phyloP scores from a whole-genome alignment of 202 grass and related monocot genomes.

The Carex arenaria region DNA sequence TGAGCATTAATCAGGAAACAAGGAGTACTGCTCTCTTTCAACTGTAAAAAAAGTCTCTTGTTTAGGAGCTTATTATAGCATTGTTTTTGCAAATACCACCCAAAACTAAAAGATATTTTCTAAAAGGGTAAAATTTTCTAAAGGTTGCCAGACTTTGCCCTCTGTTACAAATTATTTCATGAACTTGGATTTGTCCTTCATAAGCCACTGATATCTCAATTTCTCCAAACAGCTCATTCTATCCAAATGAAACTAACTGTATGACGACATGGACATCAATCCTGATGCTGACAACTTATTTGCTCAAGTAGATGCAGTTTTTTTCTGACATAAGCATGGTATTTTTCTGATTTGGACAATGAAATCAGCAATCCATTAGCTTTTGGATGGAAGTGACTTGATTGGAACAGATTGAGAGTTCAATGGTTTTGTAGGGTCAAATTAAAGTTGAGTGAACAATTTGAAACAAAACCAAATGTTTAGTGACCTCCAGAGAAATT shows the following conservation, averaged over 20 bases:
- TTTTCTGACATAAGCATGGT: not conserved
- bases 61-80: not conserved
- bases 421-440: not conserved
- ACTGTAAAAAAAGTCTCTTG: constrained; percentile 38
- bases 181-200: not conserved
- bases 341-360: not conserved
- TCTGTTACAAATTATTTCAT: not conserved
- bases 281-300: not conserved
- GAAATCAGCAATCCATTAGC: not conserved
- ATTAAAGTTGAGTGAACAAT: not conserved
- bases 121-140: not conserved
- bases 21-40: constrained; percentile 57
- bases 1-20: constrained; percentile 76
- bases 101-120: not conserved
- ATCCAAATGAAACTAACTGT: not conserved
- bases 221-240: not conserved
- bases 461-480: not conserved
- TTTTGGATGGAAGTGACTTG: not conserved
- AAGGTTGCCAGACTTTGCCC: not conserved
- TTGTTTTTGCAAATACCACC: not conserved
- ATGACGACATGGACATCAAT: not conserved
- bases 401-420: not conserved
- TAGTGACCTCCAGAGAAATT: not conserved
- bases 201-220: not conserved
- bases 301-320: not conserved